Percentiles rank a stretch among this genome's conserved stretches.
Conservation (phyloP, 345 rosid species). For the Citrus sp. region DNA sequence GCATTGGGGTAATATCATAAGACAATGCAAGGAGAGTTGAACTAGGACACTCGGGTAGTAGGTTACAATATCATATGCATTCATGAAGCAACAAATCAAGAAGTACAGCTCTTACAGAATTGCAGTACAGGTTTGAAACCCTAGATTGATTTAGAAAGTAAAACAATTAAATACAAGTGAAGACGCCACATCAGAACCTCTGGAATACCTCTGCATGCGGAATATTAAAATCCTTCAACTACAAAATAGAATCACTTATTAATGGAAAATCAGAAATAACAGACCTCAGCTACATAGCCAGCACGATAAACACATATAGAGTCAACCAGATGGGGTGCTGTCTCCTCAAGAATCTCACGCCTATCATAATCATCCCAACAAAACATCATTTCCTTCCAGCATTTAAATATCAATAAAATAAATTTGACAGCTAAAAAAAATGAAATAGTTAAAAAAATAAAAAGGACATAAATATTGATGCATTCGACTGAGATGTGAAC, state of each 20-base stretch:
- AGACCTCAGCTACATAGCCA: slow-evolving; percentile 86
- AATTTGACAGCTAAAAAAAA: not conserved
- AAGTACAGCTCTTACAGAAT: not conserved
- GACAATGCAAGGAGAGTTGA: not conserved
- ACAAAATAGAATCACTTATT: not conserved
- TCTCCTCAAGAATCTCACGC: slow-evolving; percentile 76
- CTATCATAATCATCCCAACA: slow-evolving; percentile 30
- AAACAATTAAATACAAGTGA: not conserved
- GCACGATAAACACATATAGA: slow-evolving; percentile 82
- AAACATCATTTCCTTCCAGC: slow-evolving; percentile 10
- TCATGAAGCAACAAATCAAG: not conserved
- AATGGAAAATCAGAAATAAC: slow-evolving; percentile 1
- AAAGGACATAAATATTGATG: not conserved
- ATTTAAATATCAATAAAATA: not conserved
- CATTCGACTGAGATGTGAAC: not conserved
- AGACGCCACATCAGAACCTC: not conserved
- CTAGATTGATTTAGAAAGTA: not conserved
- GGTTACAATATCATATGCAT: not conserved
- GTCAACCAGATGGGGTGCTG: slow-evolving; percentile 68
- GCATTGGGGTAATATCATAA: not conserved
- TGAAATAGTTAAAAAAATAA: not conserved
- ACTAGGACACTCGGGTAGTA: not conserved
- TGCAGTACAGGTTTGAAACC: not conserved
- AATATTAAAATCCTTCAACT: not conserved
- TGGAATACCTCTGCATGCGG: not conserved